These are phyloP conservation scores for Tylopilus balloui DNA, from an alignment of 768 basidiomycete species.

Conservation along the genomic window DNA sequence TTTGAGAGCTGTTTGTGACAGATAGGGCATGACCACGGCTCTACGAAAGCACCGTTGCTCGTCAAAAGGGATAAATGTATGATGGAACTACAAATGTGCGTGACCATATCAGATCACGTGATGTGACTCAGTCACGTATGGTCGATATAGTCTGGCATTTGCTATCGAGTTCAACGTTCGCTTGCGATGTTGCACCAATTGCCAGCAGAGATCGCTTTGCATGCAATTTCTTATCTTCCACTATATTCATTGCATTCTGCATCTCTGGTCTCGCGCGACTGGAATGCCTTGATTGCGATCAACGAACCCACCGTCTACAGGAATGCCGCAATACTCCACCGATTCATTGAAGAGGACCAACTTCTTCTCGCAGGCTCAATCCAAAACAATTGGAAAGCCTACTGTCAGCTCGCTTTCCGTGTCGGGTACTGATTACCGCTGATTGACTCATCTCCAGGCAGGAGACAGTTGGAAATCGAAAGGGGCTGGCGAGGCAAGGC, in stretches of 20 bases:
- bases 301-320: conserved; percentile 56
- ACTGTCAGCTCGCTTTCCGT: conserved; percentile 41
- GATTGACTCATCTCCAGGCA: conserved; percentile 35
- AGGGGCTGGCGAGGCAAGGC: conserved; percentile 54
- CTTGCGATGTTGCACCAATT: conserved; percentile 39
- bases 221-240: conserved; percentile 47
- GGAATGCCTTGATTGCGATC: conserved; percentile 42
- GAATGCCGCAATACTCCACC: conserved; percentile 50
- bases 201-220: conserved; percentile 55
- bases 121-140: background rate
- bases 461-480: conserved; percentile 40
- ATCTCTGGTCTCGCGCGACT: conserved; percentile 39
- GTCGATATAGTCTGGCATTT: no score
- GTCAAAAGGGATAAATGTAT: no score
- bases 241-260: conserved; percentile 39
- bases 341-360: conserved; percentile 36
- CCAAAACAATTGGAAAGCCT: conserved; percentile 50
- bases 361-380: conserved; percentile 31
- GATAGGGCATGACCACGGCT: conserved; percentile 52
- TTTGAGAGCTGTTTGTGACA: conserved; percentile 61
- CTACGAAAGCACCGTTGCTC: no score
- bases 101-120: no score
- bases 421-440: conserved; percentile 8
- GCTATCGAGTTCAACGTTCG: no score
- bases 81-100: no score